Percentiles rank a stretch among this genome's conserved stretches.
These are phyloP conservation scores for Magnolia kwangsiensis DNA, from an alignment of 164 flowering plant genomes.

Conservation along the genomic window DNA sequence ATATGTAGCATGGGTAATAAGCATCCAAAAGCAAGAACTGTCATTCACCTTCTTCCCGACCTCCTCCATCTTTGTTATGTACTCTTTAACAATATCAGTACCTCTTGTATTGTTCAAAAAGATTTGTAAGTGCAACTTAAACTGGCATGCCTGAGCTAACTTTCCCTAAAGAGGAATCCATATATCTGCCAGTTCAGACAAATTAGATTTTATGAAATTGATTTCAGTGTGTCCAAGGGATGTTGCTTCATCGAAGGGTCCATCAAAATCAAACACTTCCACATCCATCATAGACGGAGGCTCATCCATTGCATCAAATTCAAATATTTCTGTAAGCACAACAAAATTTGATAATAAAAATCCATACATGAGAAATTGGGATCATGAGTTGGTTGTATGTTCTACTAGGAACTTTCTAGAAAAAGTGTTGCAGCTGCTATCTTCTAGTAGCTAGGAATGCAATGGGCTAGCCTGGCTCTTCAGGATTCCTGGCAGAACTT, in stretches of 20 bases:
- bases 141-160: constrained; percentile 84
- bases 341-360: not conserved
- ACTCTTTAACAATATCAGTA: constrained; percentile 58
- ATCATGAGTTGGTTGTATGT: not conserved
- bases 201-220: constrained; percentile 67
- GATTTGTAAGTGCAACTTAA: constrained; percentile 75
- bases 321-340: constrained; percentile 79
- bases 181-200: constrained; percentile 72
- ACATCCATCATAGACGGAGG: constrained; percentile 84
- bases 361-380: not conserved
- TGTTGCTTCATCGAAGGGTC: constrained; percentile 90
- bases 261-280: constrained; percentile 95
- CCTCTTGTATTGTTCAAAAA: constrained; percentile 79
- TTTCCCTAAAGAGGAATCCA: constrained; percentile 94
- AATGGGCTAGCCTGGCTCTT: too few species aligned
- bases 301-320: constrained; percentile 97
- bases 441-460: too few species aligned
- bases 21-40: not conserved
- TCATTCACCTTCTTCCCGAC: constrained; percentile 82
- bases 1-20: not conserved
- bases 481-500: too few species aligned
- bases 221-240: constrained; percentile 90
- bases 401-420: too few species aligned
- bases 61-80: constrained; percentile 83
- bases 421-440: too few species aligned